These are phyloP conservation scores for Cytospora paraplurivora DNA, from an alignment of 2,329 filamentous ascomycete genomes.

Conservation along the genomic window DNA sequence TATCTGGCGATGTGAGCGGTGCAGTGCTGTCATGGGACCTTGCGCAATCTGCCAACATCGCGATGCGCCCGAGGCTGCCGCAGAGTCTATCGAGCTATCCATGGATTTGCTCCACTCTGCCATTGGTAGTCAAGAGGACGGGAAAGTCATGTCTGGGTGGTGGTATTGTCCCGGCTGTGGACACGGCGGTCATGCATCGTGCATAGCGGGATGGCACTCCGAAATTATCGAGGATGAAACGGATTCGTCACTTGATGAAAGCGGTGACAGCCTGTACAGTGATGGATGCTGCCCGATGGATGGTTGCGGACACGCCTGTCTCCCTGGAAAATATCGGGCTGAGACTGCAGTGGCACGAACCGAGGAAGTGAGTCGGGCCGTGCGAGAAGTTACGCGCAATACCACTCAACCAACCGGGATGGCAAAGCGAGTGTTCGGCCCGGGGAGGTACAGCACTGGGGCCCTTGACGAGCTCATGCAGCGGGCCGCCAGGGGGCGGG, in stretches of 20 bases:
- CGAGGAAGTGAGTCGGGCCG: constrained; percentile 55
- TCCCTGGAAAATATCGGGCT: constrained; percentile 58
- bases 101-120: background rate
- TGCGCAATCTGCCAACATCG: constrained; percentile 63
- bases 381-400: constrained; percentile 41
- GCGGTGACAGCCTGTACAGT: constrained; percentile 36
- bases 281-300: constrained; percentile 66
- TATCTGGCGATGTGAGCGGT: constrained; percentile 63
- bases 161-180: constrained; percentile 65
- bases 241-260: constrained; percentile 16
- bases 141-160: constrained; percentile 51
- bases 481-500: constrained; percentile 15
- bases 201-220: constrained; percentile 61
- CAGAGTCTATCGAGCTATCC: constrained; percentile 14
- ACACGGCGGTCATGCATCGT: constrained; percentile 64
- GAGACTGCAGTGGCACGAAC: constrained; percentile 48
- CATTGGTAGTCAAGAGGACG: constrained; percentile 4
- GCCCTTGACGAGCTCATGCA: constrained; percentile 14
- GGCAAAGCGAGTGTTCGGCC: constrained; percentile 24
- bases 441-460: constrained; percentile 7
- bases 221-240: constrained; percentile 36
- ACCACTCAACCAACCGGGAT: constrained; percentile 25
- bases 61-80: constrained; percentile 45
- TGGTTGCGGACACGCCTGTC: constrained; percentile 65
- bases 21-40: constrained; percentile 52